phyloP scores from a whole-genome alignment of 2,329 filamentous ascomycete genomes.

The Alternaria consortialis region DNA sequence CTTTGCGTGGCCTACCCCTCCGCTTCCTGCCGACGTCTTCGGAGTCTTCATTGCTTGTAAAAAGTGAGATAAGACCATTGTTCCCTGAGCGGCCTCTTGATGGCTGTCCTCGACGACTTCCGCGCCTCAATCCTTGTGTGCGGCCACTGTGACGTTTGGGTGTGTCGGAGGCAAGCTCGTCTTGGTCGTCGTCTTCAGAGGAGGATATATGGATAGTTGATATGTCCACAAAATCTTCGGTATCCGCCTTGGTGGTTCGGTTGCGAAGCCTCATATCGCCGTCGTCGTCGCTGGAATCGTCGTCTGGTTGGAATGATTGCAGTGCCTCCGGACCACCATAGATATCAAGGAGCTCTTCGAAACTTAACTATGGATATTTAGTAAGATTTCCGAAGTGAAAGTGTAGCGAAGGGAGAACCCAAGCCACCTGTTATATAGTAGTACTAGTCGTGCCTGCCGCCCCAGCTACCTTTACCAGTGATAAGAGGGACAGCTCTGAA shows the following conservation, averaged over 20 bases:
- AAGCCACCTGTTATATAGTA: constrained; percentile 1
- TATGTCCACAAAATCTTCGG: constrained; percentile 41
- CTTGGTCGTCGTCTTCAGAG: constrained; percentile 38
- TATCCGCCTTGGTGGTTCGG: constrained; percentile 22
- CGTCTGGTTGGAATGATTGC: constrained; percentile 49
- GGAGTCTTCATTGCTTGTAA: constrained; percentile 36
- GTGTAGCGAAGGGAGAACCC: neutral
- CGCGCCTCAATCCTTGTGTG: constrained; percentile 15
- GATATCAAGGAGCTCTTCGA: constrained; percentile 56
- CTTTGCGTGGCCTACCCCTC: constrained; percentile 28
- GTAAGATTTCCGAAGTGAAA: neutral
- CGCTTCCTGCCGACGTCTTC: constrained; percentile 20
- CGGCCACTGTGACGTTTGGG: constrained; percentile 29
- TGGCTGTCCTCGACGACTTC: constrained; percentile 12
- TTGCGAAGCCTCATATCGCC: constrained; percentile 39
- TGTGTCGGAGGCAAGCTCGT: constrained; percentile 21
- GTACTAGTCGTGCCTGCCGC: no score
- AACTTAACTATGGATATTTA: constrained; percentile 52
- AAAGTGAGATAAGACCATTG: constrained; percentile 22
- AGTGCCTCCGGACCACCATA: constrained; percentile 60
- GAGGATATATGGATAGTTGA: constrained; percentile 41
- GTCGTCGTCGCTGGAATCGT: constrained; percentile 28
- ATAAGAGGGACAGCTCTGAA: neutral
- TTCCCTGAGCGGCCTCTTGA: constrained; percentile 29
- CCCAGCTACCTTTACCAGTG: constrained; percentile 7